Conservation (phyloP, 2,329 filamentous ascomycete species). For the Elsinoe batatas region DNA sequence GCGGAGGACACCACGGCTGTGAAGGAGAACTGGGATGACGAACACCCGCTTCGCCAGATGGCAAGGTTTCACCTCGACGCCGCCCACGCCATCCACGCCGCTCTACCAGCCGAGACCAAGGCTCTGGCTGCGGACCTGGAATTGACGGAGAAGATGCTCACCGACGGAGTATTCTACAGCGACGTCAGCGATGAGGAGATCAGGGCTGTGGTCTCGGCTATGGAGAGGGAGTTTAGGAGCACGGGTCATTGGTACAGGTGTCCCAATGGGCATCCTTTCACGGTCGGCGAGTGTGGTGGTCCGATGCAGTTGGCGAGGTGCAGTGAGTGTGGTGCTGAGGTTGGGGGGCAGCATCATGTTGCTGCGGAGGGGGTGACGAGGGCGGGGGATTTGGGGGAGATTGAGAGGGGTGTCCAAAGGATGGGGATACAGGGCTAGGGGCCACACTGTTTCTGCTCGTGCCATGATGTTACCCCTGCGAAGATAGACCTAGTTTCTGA, state of each 20-base stretch:
- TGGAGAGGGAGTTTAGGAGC: conserved; percentile 35
- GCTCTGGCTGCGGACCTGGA: conserved; percentile 39
- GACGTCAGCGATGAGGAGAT: conserved; percentile 39
- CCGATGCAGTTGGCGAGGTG: conserved; percentile 53
- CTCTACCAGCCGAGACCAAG: conserved; percentile 20
- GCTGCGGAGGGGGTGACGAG: conserved; percentile 43
- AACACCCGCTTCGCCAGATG: not conserved
- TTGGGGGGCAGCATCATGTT: conserved; percentile 47
- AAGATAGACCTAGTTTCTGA: no score
- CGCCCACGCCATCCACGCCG: conserved; percentile 22
- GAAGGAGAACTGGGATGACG: not conserved
- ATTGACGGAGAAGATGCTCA: conserved; percentile 38
- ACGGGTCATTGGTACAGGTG: conserved; percentile 55
- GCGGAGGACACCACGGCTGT: not conserved
- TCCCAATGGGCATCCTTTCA: conserved; percentile 43
- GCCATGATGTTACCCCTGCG: no score
- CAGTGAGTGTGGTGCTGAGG: conserved; percentile 49
- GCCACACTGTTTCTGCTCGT: no score
- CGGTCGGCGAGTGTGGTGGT: conserved; percentile 36
- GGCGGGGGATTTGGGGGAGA: conserved; percentile 36
- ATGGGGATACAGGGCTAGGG: no score
- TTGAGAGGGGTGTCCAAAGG: conserved; percentile 28
- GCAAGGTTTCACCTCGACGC: conserved; percentile 22
- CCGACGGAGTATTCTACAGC: conserved; percentile 39
- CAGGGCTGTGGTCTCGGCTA: conserved; percentile 38